These are phyloP conservation scores for Yarrowia galli DNA, from an alignment of 1,139 yeast genomes.

Conservation along the genomic window DNA sequence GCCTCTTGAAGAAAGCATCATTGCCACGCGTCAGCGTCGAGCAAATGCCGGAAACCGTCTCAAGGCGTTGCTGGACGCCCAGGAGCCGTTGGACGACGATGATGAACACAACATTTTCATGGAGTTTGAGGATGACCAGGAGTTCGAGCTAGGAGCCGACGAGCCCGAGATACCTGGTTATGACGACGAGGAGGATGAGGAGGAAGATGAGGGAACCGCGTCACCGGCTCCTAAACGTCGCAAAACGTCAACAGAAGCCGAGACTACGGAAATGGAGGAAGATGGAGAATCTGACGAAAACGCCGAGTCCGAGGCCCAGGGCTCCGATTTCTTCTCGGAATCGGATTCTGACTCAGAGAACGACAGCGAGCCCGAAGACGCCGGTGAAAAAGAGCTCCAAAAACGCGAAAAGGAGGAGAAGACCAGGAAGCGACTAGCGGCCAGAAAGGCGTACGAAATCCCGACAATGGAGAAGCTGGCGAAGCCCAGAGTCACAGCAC, in stretches of 20 bases:
- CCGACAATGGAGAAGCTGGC: constrained; percentile 39
- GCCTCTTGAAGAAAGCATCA: constrained; percentile 32
- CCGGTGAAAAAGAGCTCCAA: constrained; percentile 42
- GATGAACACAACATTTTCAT: constrained; percentile 75
- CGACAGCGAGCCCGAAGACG: constrained; percentile 43
- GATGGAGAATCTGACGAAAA: constrained; percentile 7
- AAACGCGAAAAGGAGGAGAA: constrained; percentile 39
- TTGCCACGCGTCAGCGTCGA: constrained; percentile 77
- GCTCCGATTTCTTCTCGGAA: constrained; percentile 39
- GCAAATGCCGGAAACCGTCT: constrained; percentile 91
- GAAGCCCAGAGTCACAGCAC: constrained; percentile 31
- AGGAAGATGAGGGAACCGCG: constrained; percentile 15
- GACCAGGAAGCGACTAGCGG: constrained; percentile 37
- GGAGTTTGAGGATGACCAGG: constrained; percentile 86
- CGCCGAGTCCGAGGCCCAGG: constrained; percentile 17
- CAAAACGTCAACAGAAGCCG: constrained; percentile 21
- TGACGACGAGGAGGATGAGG: constrained; percentile 41
- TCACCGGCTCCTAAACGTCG: constrained; percentile 9
- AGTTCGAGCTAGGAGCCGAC: constrained; percentile 60
- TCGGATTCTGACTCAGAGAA: constrained; percentile 35
- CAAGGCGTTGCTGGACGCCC: constrained; percentile 74
- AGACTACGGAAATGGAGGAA: constrained; percentile 15
- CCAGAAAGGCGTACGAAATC: constrained; percentile 40
- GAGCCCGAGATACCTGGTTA: constrained; percentile 42
- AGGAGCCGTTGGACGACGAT: constrained; percentile 57